phyloP scores from a whole-genome alignment of 164 flowering plant genomes.

The Dillenia suffruticosa region DNA sequence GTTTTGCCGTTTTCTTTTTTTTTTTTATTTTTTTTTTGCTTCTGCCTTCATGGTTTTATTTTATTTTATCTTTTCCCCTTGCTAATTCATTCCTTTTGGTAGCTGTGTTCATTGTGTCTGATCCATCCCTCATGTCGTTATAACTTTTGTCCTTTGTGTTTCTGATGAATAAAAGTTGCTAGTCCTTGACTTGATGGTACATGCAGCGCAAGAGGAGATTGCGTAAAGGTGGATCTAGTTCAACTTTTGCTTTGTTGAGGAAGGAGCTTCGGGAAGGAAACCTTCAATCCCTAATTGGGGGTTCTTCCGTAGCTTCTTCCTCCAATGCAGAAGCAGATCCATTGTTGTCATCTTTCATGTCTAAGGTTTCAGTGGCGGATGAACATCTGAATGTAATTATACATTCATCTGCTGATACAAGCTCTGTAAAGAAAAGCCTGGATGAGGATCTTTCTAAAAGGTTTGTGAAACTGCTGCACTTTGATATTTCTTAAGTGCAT shows the following conservation, averaged over 20 bases:
- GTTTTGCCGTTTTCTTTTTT: no score
- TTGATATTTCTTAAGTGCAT: no score
- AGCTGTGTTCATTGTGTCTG: no score
- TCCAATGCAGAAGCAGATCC: constrained; percentile 83
- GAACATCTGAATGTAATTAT: constrained; percentile 36
- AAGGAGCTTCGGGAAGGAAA: constrained; percentile 83
- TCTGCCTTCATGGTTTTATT: no score
- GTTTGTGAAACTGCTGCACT: constrained; percentile 20
- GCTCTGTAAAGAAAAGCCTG: constrained; percentile 33
- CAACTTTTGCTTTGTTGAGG: constrained; percentile 75
- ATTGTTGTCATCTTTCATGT: constrained; percentile 76
- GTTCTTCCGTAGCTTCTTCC: constrained; percentile 58
- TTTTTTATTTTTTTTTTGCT: no score
- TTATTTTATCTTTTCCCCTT: no score
- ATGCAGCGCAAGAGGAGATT: constrained; percentile 83
- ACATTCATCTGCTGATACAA: constrained; percentile 36
- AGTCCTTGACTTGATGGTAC: constrained; percentile 65
- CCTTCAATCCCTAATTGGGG: constrained; percentile 67
- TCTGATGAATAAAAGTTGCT: no score
- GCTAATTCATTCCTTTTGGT: no score
- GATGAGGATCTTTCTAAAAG: constrained; percentile 35
- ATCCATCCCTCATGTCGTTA: no score
- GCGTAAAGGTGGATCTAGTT: constrained; percentile 66
- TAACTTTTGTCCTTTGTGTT: no score
- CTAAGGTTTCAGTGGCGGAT: constrained; percentile 49